A percentile compares a stretch with the other conserved stretches of the same genome.
Conservation (phyloP, 305 asterid genomes). For the Striga hermonthica region DNA sequence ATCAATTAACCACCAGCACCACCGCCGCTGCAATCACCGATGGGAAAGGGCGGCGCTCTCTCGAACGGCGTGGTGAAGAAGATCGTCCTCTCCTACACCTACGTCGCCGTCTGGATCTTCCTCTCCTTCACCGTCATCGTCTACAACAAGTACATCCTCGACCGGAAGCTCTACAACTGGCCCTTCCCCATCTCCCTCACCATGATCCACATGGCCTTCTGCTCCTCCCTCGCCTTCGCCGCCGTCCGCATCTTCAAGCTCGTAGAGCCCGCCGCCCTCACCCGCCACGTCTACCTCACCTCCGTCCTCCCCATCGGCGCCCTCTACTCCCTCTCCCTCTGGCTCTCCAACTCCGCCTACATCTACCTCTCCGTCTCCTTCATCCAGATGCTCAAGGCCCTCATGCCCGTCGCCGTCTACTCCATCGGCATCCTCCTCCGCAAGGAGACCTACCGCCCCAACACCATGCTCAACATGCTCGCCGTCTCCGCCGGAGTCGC, state of each 20-base stretch:
- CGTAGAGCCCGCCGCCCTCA: slow-evolving; percentile 61
- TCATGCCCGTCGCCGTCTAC: slow-evolving; percentile 79
- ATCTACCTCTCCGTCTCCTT: slow-evolving; percentile 74
- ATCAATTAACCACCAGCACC: neutral
- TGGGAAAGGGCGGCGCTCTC: slow-evolving; percentile 51
- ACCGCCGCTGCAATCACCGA: slow-evolving; percentile 26
- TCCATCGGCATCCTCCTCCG: slow-evolving; percentile 48
- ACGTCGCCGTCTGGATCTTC: slow-evolving; percentile 63
- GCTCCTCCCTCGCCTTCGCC: slow-evolving; percentile 64
- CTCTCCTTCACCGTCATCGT: slow-evolving; percentile 68
- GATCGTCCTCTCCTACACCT: slow-evolving; percentile 57
- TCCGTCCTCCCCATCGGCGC: slow-evolving; percentile 72
- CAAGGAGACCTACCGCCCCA: slow-evolving; percentile 45
- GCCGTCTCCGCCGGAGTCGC: slow-evolving; percentile 75
- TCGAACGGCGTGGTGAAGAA: slow-evolving; percentile 55
- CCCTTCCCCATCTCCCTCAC: slow-evolving; percentile 74
- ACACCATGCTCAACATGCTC: slow-evolving; percentile 63
- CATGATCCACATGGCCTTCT: slow-evolving; percentile 74
- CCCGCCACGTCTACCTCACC: slow-evolving; percentile 56
- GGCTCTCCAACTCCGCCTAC: slow-evolving; percentile 84
- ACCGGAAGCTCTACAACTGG: slow-evolving; percentile 64
- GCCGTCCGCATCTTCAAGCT: slow-evolving; percentile 56
- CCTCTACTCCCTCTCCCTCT: slow-evolving; percentile 62
- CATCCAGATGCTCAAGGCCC: slow-evolving; percentile 73
- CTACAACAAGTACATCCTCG: slow-evolving; percentile 74